A percentile compares a stretch with the other conserved stretches of the same genome.
These are phyloP conservation scores for Salix udensis DNA, from an alignment of 345 rosid species.

Conservation along the genomic window DNA sequence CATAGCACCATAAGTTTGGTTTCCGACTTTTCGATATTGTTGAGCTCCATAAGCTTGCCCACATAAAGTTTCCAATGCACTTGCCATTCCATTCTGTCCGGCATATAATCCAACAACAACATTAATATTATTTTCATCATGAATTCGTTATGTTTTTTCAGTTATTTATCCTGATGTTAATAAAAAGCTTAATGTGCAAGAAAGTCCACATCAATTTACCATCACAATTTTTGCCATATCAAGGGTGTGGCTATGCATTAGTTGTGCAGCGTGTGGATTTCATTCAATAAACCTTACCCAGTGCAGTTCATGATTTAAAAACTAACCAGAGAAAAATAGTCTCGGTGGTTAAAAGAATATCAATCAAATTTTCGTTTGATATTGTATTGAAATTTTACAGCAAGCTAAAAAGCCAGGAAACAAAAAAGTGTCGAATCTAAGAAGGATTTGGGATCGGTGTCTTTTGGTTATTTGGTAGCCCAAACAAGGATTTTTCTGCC, in stretches of 20 bases:
- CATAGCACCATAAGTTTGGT: slow-evolving; percentile 17
- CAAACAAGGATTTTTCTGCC: no score
- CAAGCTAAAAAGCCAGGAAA: neutral
- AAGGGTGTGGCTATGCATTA: no score
- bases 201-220: no score
- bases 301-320: neutral
- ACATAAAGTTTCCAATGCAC: slow-evolving; percentile 13
- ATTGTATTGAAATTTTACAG: neutral
- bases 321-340: neutral
- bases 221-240: no score
- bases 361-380: no score
- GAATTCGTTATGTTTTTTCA: neutral
- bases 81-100: slow-evolving; percentile 22
- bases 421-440: no score
- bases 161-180: neutral
- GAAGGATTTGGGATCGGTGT: no score
- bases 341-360: neutral
- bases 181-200: neutral
- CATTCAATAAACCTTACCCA: neutral
- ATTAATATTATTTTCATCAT: neutral
- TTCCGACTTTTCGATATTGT: slow-evolving; percentile 19
- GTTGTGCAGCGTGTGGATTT: neutral
- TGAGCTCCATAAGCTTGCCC: slow-evolving; percentile 27
- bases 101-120: neutral
- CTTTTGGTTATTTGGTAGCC: no score